Conservation (phyloP, 306 rosid genomes). For the Rosa chinensis region DNA sequence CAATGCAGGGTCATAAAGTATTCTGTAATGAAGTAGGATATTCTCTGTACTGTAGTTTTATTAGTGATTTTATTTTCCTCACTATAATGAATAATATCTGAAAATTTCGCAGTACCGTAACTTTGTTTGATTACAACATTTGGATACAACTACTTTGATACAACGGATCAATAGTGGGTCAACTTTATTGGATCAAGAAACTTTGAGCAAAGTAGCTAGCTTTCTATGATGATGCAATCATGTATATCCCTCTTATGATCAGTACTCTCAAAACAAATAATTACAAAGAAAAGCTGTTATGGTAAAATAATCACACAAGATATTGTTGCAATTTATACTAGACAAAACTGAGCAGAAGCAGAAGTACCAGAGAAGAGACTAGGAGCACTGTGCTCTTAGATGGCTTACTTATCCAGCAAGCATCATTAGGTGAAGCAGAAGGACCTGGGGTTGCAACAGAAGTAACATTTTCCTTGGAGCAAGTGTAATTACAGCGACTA, state of each 20-base stretch:
- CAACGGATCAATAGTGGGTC: background rate
- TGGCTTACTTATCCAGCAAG: conserved; percentile 30
- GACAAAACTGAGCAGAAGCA: conserved; percentile 32
- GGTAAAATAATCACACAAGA: conserved; percentile 17
- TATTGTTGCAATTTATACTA: background rate
- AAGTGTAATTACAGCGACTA: conserved; percentile 68
- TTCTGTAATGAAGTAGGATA: no score
- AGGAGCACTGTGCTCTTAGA: conserved; percentile 16
- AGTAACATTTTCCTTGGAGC: conserved; percentile 64
- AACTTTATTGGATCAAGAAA: background rate
- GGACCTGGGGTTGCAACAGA: conserved; percentile 32
- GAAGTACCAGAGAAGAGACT: conserved; percentile 21
- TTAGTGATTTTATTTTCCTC: no score
- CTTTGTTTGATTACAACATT: background rate
- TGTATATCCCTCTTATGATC: background rate
- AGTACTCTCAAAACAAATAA: background rate
- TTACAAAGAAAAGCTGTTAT: background rate
- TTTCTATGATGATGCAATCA: background rate
- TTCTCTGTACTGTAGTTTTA: no score
- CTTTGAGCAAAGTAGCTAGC: background rate
- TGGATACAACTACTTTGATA: background rate
- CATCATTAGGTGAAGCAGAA: conserved; percentile 26
- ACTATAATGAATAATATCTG: no score
- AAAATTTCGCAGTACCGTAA: no score
- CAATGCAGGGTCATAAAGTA: no score